A percentile compares a stretch with the other conserved stretches of the same genome.
phyloP scores from a whole-genome alignment of 2,329 filamentous ascomycete genomes.

The Rhinocladiella similis region DNA sequence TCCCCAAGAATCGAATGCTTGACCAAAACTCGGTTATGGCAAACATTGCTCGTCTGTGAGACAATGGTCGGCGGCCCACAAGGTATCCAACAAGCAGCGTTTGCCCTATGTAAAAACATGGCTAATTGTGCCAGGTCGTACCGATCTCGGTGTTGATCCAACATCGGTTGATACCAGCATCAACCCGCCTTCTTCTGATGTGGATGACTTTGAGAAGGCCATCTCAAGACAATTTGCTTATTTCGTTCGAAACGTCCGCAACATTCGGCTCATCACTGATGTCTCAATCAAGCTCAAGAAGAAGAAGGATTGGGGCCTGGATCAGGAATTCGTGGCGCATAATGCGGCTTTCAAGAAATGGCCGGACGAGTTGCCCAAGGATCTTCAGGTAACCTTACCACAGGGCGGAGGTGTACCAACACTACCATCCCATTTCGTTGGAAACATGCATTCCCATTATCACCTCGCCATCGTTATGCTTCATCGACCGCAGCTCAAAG shows the following conservation, averaged over 20 bases:
- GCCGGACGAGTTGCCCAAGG: constrained; percentile 73
- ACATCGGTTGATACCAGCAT: constrained; percentile 75
- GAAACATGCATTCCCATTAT: constrained; percentile 87
- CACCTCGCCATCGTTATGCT: constrained; percentile 83
- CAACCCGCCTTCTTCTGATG: constrained; percentile 61
- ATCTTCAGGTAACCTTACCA: constrained; percentile 76
- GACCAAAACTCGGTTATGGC: constrained; percentile 85
- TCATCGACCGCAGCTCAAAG: constrained; percentile 79
- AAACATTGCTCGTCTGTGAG: constrained; percentile 80
- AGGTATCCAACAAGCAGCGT: constrained; percentile 55
- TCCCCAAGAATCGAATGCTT: constrained; percentile 73
- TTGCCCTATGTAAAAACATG: not conserved
- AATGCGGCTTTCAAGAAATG: constrained; percentile 76
- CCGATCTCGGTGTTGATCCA: constrained; percentile 72
- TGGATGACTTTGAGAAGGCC: constrained; percentile 73
- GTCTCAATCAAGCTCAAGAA: constrained; percentile 73
- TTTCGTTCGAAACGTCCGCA: constrained; percentile 73
- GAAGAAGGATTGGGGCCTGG: constrained; percentile 81
- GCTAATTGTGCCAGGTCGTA: constrained; percentile 59
- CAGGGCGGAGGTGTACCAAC: constrained; percentile 77
- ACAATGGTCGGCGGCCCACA: constrained; percentile 92
- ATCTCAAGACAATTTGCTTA: constrained; percentile 83
- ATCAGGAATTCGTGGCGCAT: constrained; percentile 77
- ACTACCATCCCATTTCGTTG: constrained; percentile 82
- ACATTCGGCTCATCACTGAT: constrained; percentile 74